phyloP scores from a whole-genome alignment of 192 early-diverging fungal species.

The Coemansia asiatica region DNA sequence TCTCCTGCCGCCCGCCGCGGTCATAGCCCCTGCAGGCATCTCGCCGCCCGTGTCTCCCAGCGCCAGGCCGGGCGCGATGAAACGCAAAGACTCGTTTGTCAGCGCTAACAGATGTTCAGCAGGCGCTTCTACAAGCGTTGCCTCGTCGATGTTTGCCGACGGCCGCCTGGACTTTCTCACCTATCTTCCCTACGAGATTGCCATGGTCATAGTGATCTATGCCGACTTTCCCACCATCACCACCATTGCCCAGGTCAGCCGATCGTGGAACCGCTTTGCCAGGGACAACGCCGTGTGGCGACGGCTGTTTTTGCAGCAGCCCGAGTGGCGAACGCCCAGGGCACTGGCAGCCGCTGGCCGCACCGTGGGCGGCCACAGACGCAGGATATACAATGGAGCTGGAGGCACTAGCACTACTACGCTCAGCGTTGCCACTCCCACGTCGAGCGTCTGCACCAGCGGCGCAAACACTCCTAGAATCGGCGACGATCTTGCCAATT shows the following conservation, averaged over 20 bases:
- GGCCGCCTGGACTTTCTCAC: slow-evolving; percentile 60
- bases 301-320: slow-evolving; percentile 58
- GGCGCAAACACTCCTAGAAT: slow-evolving; percentile 31
- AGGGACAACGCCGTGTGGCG: slow-evolving; percentile 77
- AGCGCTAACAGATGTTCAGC: slow-evolving; percentile 17
- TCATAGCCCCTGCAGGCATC: not conserved
- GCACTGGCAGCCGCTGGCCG: slow-evolving; percentile 26
- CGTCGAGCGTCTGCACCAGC: slow-evolving; percentile 17
- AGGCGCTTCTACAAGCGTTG: not conserved
- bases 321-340: slow-evolving; percentile 56
- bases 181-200: slow-evolving; percentile 73
- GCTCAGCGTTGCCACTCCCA: slow-evolving; percentile 10
- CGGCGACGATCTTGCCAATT: slow-evolving; percentile 21
- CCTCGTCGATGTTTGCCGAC: slow-evolving; percentile 5
- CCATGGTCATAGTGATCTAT: slow-evolving; percentile 64
- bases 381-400: not conserved
- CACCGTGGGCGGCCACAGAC: slow-evolving; percentile 6
- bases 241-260: slow-evolving; percentile 63
- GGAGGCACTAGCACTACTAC: slow-evolving; percentile 7
- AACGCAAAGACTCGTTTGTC: slow-evolving; percentile 53
- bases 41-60: slow-evolving; percentile 1
- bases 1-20: not conserved
- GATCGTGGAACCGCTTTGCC: slow-evolving; percentile 65
- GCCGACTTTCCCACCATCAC: slow-evolving; percentile 63
- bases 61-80: slow-evolving; percentile 13